Base-by-base conservation (phyloP, 2,329 filamentous ascomycete genomes). In the Aphanoascus verrucosus region DNA sequence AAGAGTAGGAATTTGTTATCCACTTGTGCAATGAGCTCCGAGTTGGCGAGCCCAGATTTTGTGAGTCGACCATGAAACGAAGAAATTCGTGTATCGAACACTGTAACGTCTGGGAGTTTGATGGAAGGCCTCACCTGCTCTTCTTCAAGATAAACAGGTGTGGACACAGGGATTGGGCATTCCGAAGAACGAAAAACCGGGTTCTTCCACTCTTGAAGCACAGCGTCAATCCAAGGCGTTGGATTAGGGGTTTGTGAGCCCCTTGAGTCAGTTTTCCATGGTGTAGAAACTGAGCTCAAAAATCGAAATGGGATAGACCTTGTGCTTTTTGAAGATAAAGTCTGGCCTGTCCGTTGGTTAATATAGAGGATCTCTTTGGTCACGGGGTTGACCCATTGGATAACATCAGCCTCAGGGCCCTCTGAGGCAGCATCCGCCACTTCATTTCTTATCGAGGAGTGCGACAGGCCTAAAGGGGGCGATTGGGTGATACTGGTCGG, bases 1-100 rank as follows among this genome's bases (percentile, higher is more conserved):
- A 82, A 74, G 0, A 98, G 70, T 14, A 98, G 85, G 64, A 94
- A 98, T 66, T 98, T 98, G 12, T 74, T 76, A 65, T 97, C 91
- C 1, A 98, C 84, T 63, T 98, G 93, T 0, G 82, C 77, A 41
- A 98, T 77, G 0, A 95, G 74, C 47, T 78, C 70, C 0, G 86
- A 86, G 6, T 69, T 64, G 1, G 67, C 64, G 7, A 96, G 71
- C 0, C 76, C 77, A 3, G 72, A 62, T 58, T 83, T 86, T 0
- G 83, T 86, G 1, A 96, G 58, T 14, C 55, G 47, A 14, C 58
- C 53, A 37, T 34, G 55, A 35, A 58, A 55, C 15, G 52, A 40
- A 6, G 35, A 46, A 34, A n/a, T 20, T 19, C 2, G 3, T 32
- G 45, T 32, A 17, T 45, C 31, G 32, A 43, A 37, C 23, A 20